A percentile compares a stretch with the other conserved stretches of the same genome.
Conservation (phyloP, 441 rosid species). For the Theobroma grandiflorum region DNA sequence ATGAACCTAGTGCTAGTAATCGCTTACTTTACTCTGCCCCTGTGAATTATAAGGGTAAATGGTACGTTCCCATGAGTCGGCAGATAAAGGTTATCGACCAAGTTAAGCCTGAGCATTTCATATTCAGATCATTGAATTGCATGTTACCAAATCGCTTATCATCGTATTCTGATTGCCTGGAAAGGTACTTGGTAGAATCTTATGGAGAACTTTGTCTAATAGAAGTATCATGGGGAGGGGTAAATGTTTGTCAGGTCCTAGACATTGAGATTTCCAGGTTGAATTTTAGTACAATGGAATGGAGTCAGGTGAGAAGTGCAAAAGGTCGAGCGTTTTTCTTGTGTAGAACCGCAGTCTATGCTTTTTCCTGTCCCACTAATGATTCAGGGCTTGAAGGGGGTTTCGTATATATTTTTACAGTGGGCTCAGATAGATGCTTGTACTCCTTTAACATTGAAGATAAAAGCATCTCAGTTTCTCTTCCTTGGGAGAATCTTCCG, state of each 20-base stretch:
- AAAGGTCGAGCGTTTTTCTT: background rate
- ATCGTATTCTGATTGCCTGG: background rate
- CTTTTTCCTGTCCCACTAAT: background rate
- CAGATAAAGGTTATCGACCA: background rate
- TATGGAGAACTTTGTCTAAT: background rate
- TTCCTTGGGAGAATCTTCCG: background rate
- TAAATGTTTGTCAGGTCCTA: background rate
- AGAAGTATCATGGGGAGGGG: background rate
- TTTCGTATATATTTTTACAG: background rate
- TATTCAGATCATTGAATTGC: background rate
- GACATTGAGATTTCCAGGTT: background rate
- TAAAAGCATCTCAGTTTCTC: background rate
- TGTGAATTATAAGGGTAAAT: background rate
- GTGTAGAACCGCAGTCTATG: background rate
- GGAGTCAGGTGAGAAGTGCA: background rate
- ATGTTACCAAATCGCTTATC: background rate
- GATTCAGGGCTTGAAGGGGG: background rate
- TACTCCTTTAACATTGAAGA: background rate
- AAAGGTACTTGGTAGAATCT: background rate
- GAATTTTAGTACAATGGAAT: no score
- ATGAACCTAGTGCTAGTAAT: background rate
- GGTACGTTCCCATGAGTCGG: background rate
- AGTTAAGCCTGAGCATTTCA: background rate
- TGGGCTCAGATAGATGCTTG: background rate
- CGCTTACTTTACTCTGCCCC: background rate